Base-by-base conservation (phyloP, 2,329 filamentous ascomycete genomes). In the Cytospora paraplurivora region DNA sequence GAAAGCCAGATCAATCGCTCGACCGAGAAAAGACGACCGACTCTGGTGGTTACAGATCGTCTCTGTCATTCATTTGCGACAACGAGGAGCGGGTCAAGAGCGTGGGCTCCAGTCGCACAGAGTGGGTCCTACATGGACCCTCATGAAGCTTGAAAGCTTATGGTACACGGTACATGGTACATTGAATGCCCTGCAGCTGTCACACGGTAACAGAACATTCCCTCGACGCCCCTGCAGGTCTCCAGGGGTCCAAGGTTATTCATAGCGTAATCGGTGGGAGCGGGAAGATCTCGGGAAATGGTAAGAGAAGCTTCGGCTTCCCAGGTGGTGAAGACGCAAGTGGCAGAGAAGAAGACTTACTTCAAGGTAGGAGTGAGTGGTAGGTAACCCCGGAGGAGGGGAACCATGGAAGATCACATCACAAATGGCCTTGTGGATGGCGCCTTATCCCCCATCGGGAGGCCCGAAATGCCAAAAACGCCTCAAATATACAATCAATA, bases 41-140 rank as follows among this genome's bases (percentile, higher is more conserved):
- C 27, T 27, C 8, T 47, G 44, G 44, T 47, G n/a, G 44, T 47
- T 19, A 47, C 44, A n/a, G 44, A 47, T 47, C n/a, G 44, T 21
- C 44, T 19, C 8, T 47, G 44, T 47, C 44, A 47, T n/a, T 47
- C 44, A 47, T 47, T 47, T 47, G 44, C n/a, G 44, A 47, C n/a
- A 10, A n/a, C 7, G 10, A 21, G 44, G 21, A 47, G 44, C 44
- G 44, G 44, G 44, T 21, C 44, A 21, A 21, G 44, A 21, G 44
- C 44, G 44, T 21, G 44, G 44, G 27, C 17, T 19, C 44, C 44
- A 21, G 44, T 47, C 12, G 44, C 8, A 21, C 44, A 11, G 44
- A 47, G 44, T 47, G 44, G 44, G 21, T 47, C 44, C 27, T 27
- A 3, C 27, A 27, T 27, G 27, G 27, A 27, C 27, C 27, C 44